A percentile compares a stretch with the other conserved stretches of the same genome.
phyloP scores from a whole-genome alignment of 768 basidiomycete species.

The Boletus subparvulus region DNA sequence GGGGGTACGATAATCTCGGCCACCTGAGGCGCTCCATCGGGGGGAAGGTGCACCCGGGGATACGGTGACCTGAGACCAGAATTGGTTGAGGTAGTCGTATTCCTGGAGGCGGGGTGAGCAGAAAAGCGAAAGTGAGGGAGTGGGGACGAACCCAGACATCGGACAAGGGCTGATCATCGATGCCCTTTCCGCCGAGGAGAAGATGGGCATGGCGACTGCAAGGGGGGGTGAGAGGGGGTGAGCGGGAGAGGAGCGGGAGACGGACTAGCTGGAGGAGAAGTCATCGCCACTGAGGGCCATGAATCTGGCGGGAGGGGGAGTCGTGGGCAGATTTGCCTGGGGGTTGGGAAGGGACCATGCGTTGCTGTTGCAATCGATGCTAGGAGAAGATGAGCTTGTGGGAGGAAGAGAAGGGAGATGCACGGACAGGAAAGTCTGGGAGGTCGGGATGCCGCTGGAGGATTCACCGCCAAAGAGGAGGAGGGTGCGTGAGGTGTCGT shows the following conservation, averaged over 20 bases:
- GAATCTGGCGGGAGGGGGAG: slow-evolving; percentile 60
- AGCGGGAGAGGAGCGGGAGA: slow-evolving; percentile 11
- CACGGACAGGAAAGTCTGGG: slow-evolving; percentile 66
- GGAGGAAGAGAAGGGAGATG: neutral
- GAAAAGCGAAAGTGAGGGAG: neutral
- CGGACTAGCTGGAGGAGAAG: slow-evolving; percentile 81
- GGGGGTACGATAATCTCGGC: slow-evolving; percentile 57
- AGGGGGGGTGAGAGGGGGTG: slow-evolving; percentile 13
- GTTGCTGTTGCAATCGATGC: slow-evolving; percentile 61
- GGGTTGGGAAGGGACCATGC: slow-evolving; percentile 60
- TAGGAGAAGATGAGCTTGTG: slow-evolving; percentile 24
- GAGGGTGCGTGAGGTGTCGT: slow-evolving; percentile 49
- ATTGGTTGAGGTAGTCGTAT: slow-evolving; percentile 72
- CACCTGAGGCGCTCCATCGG: slow-evolving; percentile 73
- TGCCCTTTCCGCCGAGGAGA: slow-evolving; percentile 67
- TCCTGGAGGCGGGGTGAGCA: slow-evolving; percentile 47
- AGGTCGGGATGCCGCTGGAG: slow-evolving; percentile 57
- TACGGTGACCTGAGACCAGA: slow-evolving; percentile 65
- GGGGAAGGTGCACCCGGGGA: slow-evolving; percentile 55
- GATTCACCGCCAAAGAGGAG: slow-evolving; percentile 80
- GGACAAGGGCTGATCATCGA: slow-evolving; percentile 50
- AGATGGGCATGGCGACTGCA: slow-evolving; percentile 71
- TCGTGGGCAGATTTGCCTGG: slow-evolving; percentile 45
- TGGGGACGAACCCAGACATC: slow-evolving; percentile 68
- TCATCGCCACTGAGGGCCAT: slow-evolving; percentile 65